Percentiles rank a stretch among this genome's conserved stretches.
Conservation (phyloP, 2,329 filamentous ascomycete species). For the Xylariaceae sp. region DNA sequence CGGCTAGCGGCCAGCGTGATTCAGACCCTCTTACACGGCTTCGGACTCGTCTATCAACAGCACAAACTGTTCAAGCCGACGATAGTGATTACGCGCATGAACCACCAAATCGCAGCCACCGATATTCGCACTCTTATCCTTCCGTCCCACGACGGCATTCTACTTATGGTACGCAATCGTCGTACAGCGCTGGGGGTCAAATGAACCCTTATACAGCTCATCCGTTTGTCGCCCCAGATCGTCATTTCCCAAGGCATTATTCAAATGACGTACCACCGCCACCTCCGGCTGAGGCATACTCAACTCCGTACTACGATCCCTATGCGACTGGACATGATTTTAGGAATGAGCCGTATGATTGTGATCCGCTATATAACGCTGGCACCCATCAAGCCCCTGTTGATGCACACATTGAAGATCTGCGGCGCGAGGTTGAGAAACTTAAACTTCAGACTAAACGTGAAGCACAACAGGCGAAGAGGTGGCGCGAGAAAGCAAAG, state of each 20-base stretch:
- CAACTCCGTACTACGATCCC: background rate
- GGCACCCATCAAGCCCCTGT: background rate
- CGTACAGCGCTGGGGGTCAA: background rate
- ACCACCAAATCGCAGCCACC: background rate
- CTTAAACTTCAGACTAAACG: background rate
- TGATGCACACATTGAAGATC: background rate
- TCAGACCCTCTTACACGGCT: background rate
- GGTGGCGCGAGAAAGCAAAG: background rate
- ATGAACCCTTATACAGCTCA: background rate
- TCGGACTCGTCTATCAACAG: background rate
- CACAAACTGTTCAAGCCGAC: background rate
- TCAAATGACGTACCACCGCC: background rate
- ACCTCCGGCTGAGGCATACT: background rate
- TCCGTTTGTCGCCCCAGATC: background rate
- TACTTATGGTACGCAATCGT: background rate
- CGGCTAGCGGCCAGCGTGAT: background rate
- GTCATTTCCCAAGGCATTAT: too few relatives aligned
- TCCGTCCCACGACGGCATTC: background rate
- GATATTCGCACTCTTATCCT: background rate
- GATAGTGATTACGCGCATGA: background rate
- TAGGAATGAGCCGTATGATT: background rate
- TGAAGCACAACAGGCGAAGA: background rate
- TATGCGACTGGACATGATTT: background rate
- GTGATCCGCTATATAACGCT: background rate
- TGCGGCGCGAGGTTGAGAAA: background rate